Evolutionary conservation across 192 early-diverging fungal genomes (phyloP).

Genomic region (Cladochytrium replicatum): DNA sequence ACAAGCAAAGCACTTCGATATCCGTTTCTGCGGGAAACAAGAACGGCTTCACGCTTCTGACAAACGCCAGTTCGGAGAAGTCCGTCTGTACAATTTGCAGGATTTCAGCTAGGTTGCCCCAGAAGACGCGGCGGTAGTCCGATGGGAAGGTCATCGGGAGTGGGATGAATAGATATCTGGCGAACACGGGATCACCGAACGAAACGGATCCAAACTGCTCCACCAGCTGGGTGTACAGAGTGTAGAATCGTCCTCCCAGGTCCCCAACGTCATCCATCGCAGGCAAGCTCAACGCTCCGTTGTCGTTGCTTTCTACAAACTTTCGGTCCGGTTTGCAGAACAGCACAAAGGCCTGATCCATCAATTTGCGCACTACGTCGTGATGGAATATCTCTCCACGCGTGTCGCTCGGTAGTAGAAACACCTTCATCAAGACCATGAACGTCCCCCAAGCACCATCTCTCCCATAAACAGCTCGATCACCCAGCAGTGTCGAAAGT

Average conservation of each 20-base stretch:
- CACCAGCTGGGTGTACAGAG: constrained; percentile 25
- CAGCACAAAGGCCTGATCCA: background rate
- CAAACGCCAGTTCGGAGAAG: background rate
- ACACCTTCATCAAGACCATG: constrained; percentile 23
- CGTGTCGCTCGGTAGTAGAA: constrained; percentile 14
- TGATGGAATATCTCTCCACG: constrained; percentile 13
- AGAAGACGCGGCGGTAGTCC: constrained; percentile 29
- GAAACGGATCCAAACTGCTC: constrained; percentile 27
- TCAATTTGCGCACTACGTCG: background rate
- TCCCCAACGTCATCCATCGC: constrained; percentile 10
- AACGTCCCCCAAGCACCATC: too few relatives aligned
- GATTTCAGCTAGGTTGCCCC: constrained; percentile 13
- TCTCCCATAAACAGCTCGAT: too few relatives aligned
- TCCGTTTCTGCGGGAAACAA: constrained; percentile 1
- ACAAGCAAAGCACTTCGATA: background rate
- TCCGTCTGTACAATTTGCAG: background rate
- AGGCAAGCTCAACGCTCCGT: background rate
- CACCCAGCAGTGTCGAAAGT: too few relatives aligned
- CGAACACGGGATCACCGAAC: constrained; percentile 26
- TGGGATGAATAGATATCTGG: constrained; percentile 20
- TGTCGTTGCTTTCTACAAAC: background rate
- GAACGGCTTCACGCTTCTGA: background rate
- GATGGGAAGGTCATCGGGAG: constrained; percentile 18
- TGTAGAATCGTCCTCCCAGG: constrained; percentile 18
- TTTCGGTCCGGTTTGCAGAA: constrained; percentile 7